Evolutionary conservation across 1,139 yeast species (phyloP), one percentile per base, ranked within the genome.

Genomic region (Debaryomyces sp.): DNA sequence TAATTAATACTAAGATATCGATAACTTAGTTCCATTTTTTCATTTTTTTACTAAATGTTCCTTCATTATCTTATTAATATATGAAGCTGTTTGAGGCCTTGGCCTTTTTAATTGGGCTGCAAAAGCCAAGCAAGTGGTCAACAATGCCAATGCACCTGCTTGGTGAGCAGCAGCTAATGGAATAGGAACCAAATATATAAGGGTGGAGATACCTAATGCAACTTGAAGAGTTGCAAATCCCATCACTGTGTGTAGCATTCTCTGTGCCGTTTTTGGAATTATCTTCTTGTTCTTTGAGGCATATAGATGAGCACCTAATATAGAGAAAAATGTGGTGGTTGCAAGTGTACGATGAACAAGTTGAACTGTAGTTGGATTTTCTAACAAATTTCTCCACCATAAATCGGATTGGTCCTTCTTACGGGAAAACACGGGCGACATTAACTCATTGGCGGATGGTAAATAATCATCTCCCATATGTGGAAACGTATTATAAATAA

Each of bases 361-460:
- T 70, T 95, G 99, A 27, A 94, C 99, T 3, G 97, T 92, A 12
- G 97, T 83, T 51, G 99, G 99, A 67, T 95, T 95, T 68, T 95
- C 99, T 46, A 94, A 77, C 68, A 90, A 71, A 64, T 95, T 95
- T 73, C 97, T 85, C 96, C 97, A 90, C 77, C 87, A 78, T 52
- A 89, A 67, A 63, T 92, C 97, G 12, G 89, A 78, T 48, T 79
- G 72, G 58, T 88, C 92, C 6, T 71, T 78, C 45, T 77, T 76
- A 61, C 95, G 81, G 5, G 94, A 75, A 63, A 77, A 92, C n/a
- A 80, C 76, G 6, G 87, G 84, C 43, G 89, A 87, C 77, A 91
- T 81, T 46, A 95, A 74, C 66, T 95, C 99, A 50, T 76, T 69
- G 22, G 64, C 66, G 18, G 87, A 80, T 12, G 99, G 99, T 33